These are phyloP conservation scores for Phytophthora sojae DNA, from an alignment of 352 stramenopile species.

Conservation along the genomic window DNA sequence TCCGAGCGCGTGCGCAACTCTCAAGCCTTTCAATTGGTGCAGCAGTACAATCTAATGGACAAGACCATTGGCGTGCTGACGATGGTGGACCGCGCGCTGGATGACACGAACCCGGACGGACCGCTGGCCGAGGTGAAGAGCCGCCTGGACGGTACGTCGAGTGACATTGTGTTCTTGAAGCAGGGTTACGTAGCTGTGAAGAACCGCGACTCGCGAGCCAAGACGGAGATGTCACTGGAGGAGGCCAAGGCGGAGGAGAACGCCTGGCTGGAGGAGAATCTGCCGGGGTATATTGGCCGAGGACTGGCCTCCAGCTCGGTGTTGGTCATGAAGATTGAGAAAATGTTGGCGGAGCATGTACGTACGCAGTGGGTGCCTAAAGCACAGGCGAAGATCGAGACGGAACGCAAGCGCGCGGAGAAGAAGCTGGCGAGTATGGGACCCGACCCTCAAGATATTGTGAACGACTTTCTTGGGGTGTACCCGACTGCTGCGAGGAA, in stretches of 20 bases:
- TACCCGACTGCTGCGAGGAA: constrained; percentile 15
- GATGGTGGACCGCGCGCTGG: constrained; percentile 47
- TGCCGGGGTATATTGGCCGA: constrained; percentile 34
- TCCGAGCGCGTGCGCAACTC: constrained; percentile 47
- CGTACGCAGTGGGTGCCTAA: constrained; percentile 36
- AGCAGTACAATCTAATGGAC: constrained; percentile 43
- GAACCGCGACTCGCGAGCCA: constrained; percentile 40
- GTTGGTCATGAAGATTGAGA: constrained; percentile 39
- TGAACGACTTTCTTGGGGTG: constrained; percentile 25
- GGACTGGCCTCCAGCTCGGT: constrained; percentile 37
- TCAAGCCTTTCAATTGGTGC: constrained; percentile 57
- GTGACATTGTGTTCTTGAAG: constrained; percentile 44
- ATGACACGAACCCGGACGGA: constrained; percentile 29
- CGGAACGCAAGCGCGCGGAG: neutral
- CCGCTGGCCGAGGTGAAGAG: constrained; percentile 37
- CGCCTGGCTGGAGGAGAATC: constrained; percentile 37
- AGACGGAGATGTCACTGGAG: constrained; percentile 24
- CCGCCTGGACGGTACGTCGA: constrained; percentile 36
- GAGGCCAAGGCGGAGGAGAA: constrained; percentile 36
- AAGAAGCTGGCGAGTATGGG: constrained; percentile 19
- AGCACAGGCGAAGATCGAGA: constrained; percentile 17
- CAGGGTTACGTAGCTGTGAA: constrained; percentile 52
- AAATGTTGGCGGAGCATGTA: constrained; percentile 47
- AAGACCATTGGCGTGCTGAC: constrained; percentile 54
- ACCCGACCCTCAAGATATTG: constrained; percentile 28